These are phyloP conservation scores for Wickerhamiella musiphila DNA, from an alignment of 805 yeast genomes.

Conservation along the genomic window DNA sequence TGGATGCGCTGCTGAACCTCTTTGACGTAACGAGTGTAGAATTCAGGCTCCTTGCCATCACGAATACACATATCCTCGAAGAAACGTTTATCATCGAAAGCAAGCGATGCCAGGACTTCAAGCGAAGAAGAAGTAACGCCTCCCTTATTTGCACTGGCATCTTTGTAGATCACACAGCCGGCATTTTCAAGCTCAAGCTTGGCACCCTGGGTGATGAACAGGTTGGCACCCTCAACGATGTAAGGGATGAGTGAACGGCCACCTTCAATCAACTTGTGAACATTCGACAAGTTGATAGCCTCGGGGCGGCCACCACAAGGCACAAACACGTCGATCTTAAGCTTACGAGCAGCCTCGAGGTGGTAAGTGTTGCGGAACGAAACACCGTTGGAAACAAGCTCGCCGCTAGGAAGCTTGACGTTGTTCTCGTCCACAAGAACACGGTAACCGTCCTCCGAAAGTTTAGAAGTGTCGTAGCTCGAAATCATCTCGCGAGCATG, in stretches of 20 bases:
- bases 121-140: slow-evolving; percentile 95
- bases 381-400: slow-evolving; percentile 62
- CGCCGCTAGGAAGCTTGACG: slow-evolving; percentile 60
- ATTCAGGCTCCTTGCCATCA: slow-evolving; percentile 40
- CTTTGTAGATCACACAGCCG: slow-evolving; percentile 78
- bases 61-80: slow-evolving; percentile 56
- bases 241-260: slow-evolving; percentile 68
- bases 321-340: slow-evolving; percentile 65
- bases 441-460: slow-evolving; percentile 60
- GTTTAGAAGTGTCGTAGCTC: slow-evolving; percentile 44
- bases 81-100: slow-evolving; percentile 75
- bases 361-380: slow-evolving; percentile 86
- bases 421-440: slow-evolving; percentile 77
- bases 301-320: slow-evolving; percentile 99
- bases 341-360: slow-evolving; percentile 46
- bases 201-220: slow-evolving; percentile 88
- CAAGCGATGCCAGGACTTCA: slow-evolving; percentile 86
- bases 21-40: slow-evolving; percentile 69
- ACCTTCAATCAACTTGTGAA: slow-evolving; percentile 51
- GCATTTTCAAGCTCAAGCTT: slow-evolving; percentile 72
- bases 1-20: slow-evolving; percentile 66
- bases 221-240: slow-evolving; percentile 94
- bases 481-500: slow-evolving; percentile 57
- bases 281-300: slow-evolving; percentile 78
- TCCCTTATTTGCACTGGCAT: slow-evolving; percentile 94